Conservation (phyloP, 2,329 filamentous ascomycete genomes). For the Coniochaeta sp. region DNA sequence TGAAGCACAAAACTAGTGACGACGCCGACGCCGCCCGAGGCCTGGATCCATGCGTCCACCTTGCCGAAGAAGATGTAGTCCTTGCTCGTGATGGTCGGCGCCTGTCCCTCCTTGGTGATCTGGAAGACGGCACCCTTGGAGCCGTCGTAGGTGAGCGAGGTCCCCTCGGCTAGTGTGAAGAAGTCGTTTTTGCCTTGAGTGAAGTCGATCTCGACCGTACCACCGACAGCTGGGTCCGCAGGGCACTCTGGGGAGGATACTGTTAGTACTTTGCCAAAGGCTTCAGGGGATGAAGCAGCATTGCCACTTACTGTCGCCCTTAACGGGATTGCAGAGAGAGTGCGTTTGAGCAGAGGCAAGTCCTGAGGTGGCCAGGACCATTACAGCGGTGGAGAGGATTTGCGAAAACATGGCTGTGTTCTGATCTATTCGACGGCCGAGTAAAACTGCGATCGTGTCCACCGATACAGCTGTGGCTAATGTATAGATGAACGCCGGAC, state of each 20-base stretch:
- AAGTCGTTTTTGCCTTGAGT: slow-evolving; percentile 59
- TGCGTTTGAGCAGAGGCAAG: slow-evolving; percentile 48
- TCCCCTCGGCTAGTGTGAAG: slow-evolving; percentile 40
- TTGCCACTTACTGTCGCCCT: slow-evolving; percentile 29
- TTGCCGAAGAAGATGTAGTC: slow-evolving; percentile 98
- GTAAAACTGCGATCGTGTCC: background rate
- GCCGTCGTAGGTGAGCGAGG: slow-evolving; percentile 37
- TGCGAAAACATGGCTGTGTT: slow-evolving; percentile 36
- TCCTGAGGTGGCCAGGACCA: slow-evolving; percentile 41
- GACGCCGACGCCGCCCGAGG: slow-evolving; percentile 74
- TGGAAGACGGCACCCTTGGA: slow-evolving; percentile 47
- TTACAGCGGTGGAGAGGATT: slow-evolving; percentile 33
- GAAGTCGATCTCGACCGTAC: slow-evolving; percentile 61
- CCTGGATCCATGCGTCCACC: slow-evolving; percentile 71
- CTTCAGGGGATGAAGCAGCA: background rate
- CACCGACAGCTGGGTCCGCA: slow-evolving; percentile 69
- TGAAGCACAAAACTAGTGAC: slow-evolving; percentile 87
- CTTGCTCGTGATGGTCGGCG: slow-evolving; percentile 64
- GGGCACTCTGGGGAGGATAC: slow-evolving; percentile 49
- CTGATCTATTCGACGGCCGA: background rate
- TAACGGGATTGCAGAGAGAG: slow-evolving; percentile 47
- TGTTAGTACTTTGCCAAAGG: background rate
- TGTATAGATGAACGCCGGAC: background rate
- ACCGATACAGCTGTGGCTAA: background rate
- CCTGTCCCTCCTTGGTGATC: slow-evolving; percentile 60